Evolutionary conservation across 169 alveolate species (phyloP), one percentile per base, ranked within the genome.

Genomic region (Eimeria necatrix): DNA sequence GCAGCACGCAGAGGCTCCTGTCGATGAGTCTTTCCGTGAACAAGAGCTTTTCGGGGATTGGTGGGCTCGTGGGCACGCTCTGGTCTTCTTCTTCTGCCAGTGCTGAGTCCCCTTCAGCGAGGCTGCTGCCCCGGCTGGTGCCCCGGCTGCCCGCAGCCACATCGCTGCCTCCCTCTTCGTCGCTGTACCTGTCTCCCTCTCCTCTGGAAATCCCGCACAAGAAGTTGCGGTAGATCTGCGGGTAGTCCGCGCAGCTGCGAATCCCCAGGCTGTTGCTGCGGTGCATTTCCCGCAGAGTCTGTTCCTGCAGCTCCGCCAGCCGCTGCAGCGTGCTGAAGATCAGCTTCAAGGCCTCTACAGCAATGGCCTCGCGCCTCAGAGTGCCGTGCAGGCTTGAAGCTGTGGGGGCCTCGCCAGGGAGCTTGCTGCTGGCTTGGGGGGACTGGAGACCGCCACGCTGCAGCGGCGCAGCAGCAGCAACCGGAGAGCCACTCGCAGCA

Each of bases 181-280:
- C 89, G 16, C 70, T 10, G 24, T 48, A 5, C 26, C 70, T 51
- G 16, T 48, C 5, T 48, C 16, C 73, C 24, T 32, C 80, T 68
- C 46, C 48, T 22, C 48, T 59, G 16, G 70, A 0, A n/a, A 59
- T 16, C 0, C 70, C 70, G 24, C 70, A 59, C 24, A n/a, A 59
- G 24, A 16, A n/a, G 70, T n/a, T 59, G 16, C 9, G 16, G 70
- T 16, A 59, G 24, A 59, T 16, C 16, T 9, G 16, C n/a, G 70
- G 70, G 16, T n/a, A 16, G 6, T 76, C 61, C 12, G 16, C 52
- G 14, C 86, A 68, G 5, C 71, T 48, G n/a, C 89, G 70, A 14
- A 80, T 9, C 49, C 89, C 89, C 89, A 80, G 26, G 56, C 89
- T 80, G 89, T 59, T 80, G 89, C 71, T 80, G 89, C 68, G 89